phyloP scores from a whole-genome alignment of 345 rosid species.

The Aegle marmelos region DNA sequence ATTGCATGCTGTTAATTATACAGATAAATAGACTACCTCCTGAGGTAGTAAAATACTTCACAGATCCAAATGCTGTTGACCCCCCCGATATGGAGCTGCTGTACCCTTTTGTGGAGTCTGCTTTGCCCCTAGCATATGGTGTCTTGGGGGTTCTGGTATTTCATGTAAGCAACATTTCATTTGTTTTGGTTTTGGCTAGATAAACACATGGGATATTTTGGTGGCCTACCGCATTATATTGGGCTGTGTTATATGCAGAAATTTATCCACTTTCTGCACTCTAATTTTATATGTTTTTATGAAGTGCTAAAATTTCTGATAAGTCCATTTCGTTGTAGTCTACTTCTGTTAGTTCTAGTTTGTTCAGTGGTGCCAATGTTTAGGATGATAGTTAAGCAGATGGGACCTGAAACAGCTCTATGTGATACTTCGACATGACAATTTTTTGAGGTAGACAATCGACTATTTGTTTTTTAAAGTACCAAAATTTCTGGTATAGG shows the following conservation, averaged over 20 bases:
- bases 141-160: conserved; percentile 82
- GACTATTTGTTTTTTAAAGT: not conserved
- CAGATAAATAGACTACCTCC: conserved; percentile 96
- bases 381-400: not conserved
- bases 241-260: not conserved
- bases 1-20: conserved; percentile 19
- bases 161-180: conserved; percentile 59
- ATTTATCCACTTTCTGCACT: not conserved
- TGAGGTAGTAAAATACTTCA: conserved; percentile 86
- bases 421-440: too few species aligned
- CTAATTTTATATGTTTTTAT: not conserved
- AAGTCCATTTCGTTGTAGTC: not conserved
- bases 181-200: not conserved
- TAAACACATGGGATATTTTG: not conserved
- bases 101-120: conserved; percentile 86
- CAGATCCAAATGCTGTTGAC: conserved; percentile 82
- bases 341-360: not conserved
- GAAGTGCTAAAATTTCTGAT: not conserved
- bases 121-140: conserved; percentile 93
- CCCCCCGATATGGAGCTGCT: conserved; percentile 90
- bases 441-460: not conserved
- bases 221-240: not conserved
- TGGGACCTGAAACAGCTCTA: not conserved
- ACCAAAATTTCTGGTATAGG: not conserved
- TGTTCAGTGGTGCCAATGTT: not conserved